A percentile compares a stretch with the other conserved stretches of the same genome.
phyloP scores from a whole-genome alignment of 805 yeast genomes.

The Kluyveromyces nonfermentans region DNA sequence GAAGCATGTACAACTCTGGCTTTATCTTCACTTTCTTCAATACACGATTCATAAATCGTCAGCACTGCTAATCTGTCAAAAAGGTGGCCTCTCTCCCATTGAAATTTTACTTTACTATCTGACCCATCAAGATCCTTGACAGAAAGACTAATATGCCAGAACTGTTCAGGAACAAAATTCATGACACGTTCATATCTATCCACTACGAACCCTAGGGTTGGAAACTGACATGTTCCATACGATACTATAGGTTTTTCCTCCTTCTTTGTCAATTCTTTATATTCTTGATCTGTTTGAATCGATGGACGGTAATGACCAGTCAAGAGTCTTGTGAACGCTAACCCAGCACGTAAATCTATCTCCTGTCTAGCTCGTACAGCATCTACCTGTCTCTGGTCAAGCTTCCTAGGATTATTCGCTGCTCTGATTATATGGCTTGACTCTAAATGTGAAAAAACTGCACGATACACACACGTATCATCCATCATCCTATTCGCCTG shows the following conservation, averaged over 20 bases:
- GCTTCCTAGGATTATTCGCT: constrained; percentile 52
- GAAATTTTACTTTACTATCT: constrained; percentile 34
- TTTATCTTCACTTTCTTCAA: constrained; percentile 33
- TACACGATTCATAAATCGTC: constrained; percentile 59
- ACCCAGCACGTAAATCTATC: constrained; percentile 81
- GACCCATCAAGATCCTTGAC: constrained; percentile 33
- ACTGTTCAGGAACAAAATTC: constrained; percentile 63
- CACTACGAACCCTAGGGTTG: constrained; percentile 92
- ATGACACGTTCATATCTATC: constrained; percentile 75
- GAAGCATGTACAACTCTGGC: constrained; percentile 45
- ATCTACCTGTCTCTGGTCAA: constrained; percentile 61
- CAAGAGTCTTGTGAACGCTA: constrained; percentile 75
- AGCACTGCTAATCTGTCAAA: constrained; percentile 65
- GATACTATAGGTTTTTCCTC: constrained; percentile 35
- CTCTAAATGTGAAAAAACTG: constrained; percentile 82
- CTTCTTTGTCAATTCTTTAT: constrained; percentile 4
- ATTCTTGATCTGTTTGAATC: constrained; percentile 10
- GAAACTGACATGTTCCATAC: constrained; percentile 94
- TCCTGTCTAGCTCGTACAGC: constrained; percentile 87
- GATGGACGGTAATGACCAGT: constrained; percentile 36
- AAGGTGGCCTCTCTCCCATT: constrained; percentile 65
- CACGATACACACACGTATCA: constrained; percentile 51
- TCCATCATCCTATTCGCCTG: constrained; percentile 34
- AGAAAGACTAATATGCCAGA: constrained; percentile 63
- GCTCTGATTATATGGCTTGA: constrained; percentile 64